Evolutionary conservation across 768 basidiomycete genomes (phyloP), one percentile per base, ranked within the genome.

Genomic region (Ramaria sp.): DNA sequence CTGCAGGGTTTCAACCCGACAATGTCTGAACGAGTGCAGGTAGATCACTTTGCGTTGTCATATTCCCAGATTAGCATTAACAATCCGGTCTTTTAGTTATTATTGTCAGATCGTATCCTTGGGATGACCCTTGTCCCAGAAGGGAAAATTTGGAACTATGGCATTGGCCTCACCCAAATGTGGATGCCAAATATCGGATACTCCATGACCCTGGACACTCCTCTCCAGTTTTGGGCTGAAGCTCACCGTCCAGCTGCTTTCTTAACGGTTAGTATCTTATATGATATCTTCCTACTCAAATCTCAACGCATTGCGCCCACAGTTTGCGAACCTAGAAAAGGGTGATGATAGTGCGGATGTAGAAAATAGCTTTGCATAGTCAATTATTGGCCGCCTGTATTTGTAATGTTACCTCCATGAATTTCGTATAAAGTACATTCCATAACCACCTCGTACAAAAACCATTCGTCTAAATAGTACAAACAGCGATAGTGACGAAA

Each of bases 71-170:
- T 41, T 41, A 1, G 13, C 16, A 16, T 5, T 45, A 20, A 55
- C n/a, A 34, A n/a, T 50, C 10, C 16, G 15, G 12, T 12, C 30
- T 15, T 42, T 30, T 71, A 77, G 67, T 75, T 98, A 30, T 74
- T 98, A 56, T 73, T 98, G 22, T 97, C 94, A 16, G 96, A 99
- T 65, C 87, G 95, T 59, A 84, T 99, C 60, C 78, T 98, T 15
- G 96, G 94, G 22, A 93, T 94, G 83, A 95, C 92, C 0, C 72
- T 98, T 7, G 91, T 95, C 16, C 93, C 89, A 1, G 93, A 88
- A 67, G 96, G 95, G 60, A 82, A 82, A 53, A 83, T 96, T 32
- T 98, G 96, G 96, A 96, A 96, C 68, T 97, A 96, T 63, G 91
- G 92, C 32, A 83, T 95, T 55, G 92, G 93, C 36, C 73, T 96